phyloP scores from a whole-genome alignment of 441 rosid species.

The Cnidoscolus chayamansa region DNA sequence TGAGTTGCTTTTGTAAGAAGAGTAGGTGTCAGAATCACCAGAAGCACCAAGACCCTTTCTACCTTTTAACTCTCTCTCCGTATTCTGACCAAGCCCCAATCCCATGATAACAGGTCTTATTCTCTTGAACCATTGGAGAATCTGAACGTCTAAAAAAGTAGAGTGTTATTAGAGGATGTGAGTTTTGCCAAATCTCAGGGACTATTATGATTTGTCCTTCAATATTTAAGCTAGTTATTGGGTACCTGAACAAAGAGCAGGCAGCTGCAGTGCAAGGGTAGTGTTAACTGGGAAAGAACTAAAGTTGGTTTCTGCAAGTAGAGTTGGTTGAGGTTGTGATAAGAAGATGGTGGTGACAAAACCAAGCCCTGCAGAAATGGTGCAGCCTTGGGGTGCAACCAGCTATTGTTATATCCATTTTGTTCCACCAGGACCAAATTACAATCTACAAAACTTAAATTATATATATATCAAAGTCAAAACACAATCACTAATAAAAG shows the following conservation, averaged over 20 bases:
- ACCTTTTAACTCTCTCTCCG: slow-evolving; percentile 31
- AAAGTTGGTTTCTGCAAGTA: slow-evolving; percentile 41
- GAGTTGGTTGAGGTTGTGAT: slow-evolving; percentile 60
- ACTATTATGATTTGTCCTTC: too few species aligned
- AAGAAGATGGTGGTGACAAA: slow-evolving; percentile 55
- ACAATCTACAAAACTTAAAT: too few species aligned
- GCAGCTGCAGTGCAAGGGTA: slow-evolving; percentile 62
- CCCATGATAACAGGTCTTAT: slow-evolving; percentile 47
- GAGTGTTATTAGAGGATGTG: background rate
- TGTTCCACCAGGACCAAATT: background rate
- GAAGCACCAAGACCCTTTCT: slow-evolving; percentile 22
- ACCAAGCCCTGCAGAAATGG: slow-evolving; percentile 65
- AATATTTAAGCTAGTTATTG: background rate
- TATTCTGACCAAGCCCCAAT: slow-evolving; percentile 35
- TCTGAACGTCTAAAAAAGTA: slow-evolving; percentile 26
- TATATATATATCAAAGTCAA: too few species aligned
- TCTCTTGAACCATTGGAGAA: slow-evolving; percentile 42
- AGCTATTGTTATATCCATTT: slow-evolving; percentile 31
- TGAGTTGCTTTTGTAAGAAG: slow-evolving; percentile 23
- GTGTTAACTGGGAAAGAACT: slow-evolving; percentile 59
- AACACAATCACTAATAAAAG: too few species aligned
- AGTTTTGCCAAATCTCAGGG: too few species aligned
- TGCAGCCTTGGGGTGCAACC: slow-evolving; percentile 52
- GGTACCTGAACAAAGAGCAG: slow-evolving; percentile 58
- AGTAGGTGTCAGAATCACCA: slow-evolving; percentile 26